phyloP scores from a whole-genome alignment of 352 stramenopile genomes.

The Globisporangium cylindrosporum region DNA sequence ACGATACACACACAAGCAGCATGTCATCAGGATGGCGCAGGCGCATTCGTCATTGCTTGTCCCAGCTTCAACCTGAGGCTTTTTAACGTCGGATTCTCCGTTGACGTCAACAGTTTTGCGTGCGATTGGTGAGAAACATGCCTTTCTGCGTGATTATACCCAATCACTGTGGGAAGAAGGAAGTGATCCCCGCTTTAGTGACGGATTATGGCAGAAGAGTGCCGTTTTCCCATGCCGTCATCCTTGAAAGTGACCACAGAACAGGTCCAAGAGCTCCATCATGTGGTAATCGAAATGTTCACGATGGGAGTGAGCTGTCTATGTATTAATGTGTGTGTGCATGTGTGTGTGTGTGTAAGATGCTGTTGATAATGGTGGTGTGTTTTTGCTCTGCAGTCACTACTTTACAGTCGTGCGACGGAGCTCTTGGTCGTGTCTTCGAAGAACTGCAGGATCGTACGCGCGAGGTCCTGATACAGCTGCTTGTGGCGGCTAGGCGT shows the following conservation, averaged over 20 bases:
- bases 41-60: background rate
- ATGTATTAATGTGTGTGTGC: background rate
- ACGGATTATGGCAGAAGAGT: background rate
- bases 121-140: constrained; percentile 2
- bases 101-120: constrained; percentile 11
- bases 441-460: constrained; percentile 47
- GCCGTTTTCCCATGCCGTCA: background rate
- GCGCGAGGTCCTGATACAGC: constrained; percentile 42
- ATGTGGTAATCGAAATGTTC: no score
- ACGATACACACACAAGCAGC: no score
- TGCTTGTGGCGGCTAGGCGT: constrained; percentile 41
- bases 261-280: background rate
- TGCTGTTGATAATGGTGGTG: background rate
- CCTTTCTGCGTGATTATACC: background rate
- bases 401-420: constrained; percentile 22
- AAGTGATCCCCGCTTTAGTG: background rate
- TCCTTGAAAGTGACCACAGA: background rate
- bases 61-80: constrained; percentile 3
- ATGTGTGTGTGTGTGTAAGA: background rate
- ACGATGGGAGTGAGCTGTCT: background rate
- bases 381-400: background rate
- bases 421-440: constrained; percentile 30
- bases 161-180: background rate
- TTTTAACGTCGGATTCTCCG: background rate
- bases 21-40: background rate